phyloP scores from a whole-genome alignment of 106 monocot species.

The Dioscorea dumetorum region DNA sequence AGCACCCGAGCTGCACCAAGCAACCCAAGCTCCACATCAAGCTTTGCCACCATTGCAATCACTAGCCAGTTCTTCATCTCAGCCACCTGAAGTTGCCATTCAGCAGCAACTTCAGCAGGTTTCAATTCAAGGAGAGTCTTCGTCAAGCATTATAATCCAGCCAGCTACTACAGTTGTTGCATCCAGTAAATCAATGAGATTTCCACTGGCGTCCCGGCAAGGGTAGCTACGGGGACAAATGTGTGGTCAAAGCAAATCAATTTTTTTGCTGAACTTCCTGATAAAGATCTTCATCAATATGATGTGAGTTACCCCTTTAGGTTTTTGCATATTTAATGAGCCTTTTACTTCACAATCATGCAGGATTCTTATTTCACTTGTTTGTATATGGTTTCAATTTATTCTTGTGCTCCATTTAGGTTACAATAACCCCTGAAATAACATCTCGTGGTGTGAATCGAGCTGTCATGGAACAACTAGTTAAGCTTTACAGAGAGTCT shows the following conservation, averaged over 20 bases:
- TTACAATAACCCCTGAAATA: slow-evolving; percentile 78
- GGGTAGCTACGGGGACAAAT: slow-evolving; percentile 46
- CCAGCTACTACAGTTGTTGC: slow-evolving; percentile 23
- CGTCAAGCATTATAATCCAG: slow-evolving; percentile 27
- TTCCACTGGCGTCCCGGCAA: slow-evolving; percentile 74
- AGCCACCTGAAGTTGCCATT: slow-evolving; percentile 8
- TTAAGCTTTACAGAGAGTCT: slow-evolving; percentile 44
- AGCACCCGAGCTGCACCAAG: slow-evolving; percentile 98
- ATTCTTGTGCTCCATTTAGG: slow-evolving; percentile 21
- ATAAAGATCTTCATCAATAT: slow-evolving; percentile 90
- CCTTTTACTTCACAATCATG: not conserved
- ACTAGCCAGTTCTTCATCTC: slow-evolving; percentile 32
- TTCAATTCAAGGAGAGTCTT: slow-evolving; percentile 29
- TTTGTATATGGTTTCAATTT: not conserved
- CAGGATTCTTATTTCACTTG: not conserved
- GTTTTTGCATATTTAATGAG: not conserved
- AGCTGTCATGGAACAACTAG: slow-evolving; percentile 74
- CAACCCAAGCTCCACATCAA: slow-evolving; percentile 33
- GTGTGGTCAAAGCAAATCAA: slow-evolving; percentile 91
- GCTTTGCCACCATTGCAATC: slow-evolving; percentile 19
- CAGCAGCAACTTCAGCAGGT: slow-evolving; percentile 30
- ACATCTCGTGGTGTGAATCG: slow-evolving; percentile 74
- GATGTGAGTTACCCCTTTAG: slow-evolving; percentile 39
- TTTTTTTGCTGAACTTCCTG: slow-evolving; percentile 71
- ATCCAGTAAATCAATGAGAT: slow-evolving; percentile 67